Conservation (phyloP, 2,329 filamentous ascomycete genomes). For the Monilinia laxa region DNA sequence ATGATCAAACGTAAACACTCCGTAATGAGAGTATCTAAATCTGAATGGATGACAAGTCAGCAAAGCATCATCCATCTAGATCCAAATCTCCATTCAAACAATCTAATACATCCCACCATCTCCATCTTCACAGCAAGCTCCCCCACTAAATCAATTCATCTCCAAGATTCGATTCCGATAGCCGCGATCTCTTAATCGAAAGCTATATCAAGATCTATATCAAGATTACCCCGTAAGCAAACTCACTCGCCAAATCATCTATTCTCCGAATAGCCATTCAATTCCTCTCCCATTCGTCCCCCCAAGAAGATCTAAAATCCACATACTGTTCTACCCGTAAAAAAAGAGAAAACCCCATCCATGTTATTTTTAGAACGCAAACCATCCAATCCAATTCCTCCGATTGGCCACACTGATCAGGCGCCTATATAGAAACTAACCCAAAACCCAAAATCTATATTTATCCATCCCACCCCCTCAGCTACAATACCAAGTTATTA, state of each 20-base stretch:
- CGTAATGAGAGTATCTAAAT: background rate
- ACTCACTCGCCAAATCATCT: background rate
- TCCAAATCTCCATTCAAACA: background rate
- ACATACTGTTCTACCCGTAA: background rate
- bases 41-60: too few relatives aligned
- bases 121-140: background rate
- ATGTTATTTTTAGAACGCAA: conserved; percentile 5
- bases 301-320: background rate
- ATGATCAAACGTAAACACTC: too few relatives aligned
- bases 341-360: background rate
- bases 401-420: background rate
- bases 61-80: background rate
- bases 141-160: background rate
- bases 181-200: conserved; percentile 3
- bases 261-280: background rate
- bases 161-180: conserved; percentile 12
- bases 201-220: conserved; percentile 9
- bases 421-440: background rate
- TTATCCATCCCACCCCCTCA: background rate
- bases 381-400: background rate
- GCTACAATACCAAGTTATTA: too few relatives aligned
- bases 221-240: background rate
- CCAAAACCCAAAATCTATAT: conserved; percentile 16
- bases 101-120: background rate
- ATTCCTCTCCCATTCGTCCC: background rate